Conservation (phyloP, 2,329 filamentous ascomycete genomes). For the Scedosporium aurantiacum region DNA sequence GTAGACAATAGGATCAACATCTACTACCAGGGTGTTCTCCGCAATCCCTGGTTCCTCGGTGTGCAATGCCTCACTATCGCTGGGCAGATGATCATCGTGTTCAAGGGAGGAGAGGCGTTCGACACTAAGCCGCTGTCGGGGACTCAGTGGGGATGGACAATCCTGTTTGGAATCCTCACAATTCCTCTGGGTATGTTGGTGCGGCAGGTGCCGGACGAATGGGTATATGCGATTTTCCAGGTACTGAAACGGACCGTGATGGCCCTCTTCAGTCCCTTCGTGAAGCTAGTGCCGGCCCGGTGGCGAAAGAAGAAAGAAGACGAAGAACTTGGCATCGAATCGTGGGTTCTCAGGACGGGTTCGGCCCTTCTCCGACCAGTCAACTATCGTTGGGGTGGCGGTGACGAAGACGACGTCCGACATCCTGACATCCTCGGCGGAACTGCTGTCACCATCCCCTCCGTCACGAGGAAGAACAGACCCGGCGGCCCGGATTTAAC, state of each 20-base stretch:
- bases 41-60: constrained; percentile 66
- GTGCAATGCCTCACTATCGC: constrained; percentile 57
- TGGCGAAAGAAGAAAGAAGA: constrained; percentile 11
- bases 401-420: constrained; percentile 11
- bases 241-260: constrained; percentile 12
- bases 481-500: neutral
- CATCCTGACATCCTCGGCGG: neutral
- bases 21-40: constrained; percentile 59
- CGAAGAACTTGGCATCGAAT: constrained; percentile 10
- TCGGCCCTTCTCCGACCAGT: constrained; percentile 12
- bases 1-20: constrained; percentile 66
- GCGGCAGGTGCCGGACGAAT: constrained; percentile 27
- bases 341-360: constrained; percentile 15
- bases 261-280: constrained; percentile 9
- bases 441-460: constrained; percentile 6
- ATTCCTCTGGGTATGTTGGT: constrained; percentile 46
- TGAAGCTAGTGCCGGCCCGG: constrained; percentile 10
- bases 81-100: constrained; percentile 62
- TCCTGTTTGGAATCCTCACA: constrained; percentile 56
- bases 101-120: constrained; percentile 58
- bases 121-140: constrained; percentile 50
- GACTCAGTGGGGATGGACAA: constrained; percentile 57
- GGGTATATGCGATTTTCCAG: constrained; percentile 19
- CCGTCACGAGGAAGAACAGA: constrained; percentile 8
- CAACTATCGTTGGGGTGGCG: constrained; percentile 16